Conservation (phyloP, 495 filamentous ascomycete species). For the Annulohypoxylon maeteangense region DNA sequence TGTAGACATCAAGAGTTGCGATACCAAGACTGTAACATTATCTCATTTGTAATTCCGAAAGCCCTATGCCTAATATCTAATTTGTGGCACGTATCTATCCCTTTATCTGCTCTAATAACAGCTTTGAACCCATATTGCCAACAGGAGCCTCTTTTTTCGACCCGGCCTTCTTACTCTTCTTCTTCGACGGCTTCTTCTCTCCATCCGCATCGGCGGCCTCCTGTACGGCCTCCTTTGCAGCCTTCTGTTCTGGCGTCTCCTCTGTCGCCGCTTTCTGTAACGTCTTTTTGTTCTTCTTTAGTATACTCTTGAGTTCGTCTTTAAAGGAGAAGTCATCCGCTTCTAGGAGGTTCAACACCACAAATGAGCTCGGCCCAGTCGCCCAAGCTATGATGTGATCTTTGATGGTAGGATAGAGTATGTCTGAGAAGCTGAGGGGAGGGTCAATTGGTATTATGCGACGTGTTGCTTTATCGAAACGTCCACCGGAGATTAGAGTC, state of each 20-base stretch:
- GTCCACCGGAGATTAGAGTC: conserved; percentile 85
- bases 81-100: conserved; percentile 6
- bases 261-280: conserved; percentile 61
- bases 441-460: conserved; percentile 76
- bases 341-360: conserved; percentile 82
- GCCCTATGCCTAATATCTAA: neutral
- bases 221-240: conserved; percentile 47
- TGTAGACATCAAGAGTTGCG: neutral
- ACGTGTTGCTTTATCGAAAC: conserved; percentile 76
- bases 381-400: conserved; percentile 86
- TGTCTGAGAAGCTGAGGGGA: conserved; percentile 78
- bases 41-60: conserved; percentile 11
- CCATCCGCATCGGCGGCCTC: conserved; percentile 47
- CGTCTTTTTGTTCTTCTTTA: conserved; percentile 68
- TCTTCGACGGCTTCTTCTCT: conserved; percentile 45
- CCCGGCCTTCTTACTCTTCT: conserved; percentile 51
- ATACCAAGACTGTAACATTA: conserved; percentile 7
- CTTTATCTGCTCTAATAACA: conserved; percentile 63
- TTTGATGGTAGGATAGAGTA: conserved; percentile 80
- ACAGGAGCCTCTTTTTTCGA: conserved; percentile 48
- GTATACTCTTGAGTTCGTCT: conserved; percentile 69
- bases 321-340: conserved; percentile 77
- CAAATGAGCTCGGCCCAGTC: conserved; percentile 80
- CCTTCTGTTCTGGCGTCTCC: conserved; percentile 53
- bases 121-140: conserved; percentile 65